phyloP scores from a whole-genome alignment of 2,329 filamentous ascomycete species.

The Talaromyces piceae region DNA sequence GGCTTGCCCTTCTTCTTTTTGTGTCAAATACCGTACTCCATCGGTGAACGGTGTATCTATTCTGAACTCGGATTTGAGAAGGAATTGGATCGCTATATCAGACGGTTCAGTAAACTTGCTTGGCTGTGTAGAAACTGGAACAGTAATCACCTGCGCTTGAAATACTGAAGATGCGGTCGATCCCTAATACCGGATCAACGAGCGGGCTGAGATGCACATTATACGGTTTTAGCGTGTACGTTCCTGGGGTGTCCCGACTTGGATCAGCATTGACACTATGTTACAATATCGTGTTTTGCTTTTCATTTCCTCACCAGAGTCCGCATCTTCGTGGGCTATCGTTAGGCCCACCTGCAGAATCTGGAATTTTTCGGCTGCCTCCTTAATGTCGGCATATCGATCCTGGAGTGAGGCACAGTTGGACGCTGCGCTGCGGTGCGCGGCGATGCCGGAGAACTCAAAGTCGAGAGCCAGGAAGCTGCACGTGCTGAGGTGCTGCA shows the following conservation, averaged over 20 bases:
- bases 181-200: constrained; percentile 43
- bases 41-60: constrained; percentile 48
- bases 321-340: constrained; percentile 50
- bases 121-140: too few relatives aligned
- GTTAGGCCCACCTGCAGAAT: constrained; percentile 62
- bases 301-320: constrained; percentile 44
- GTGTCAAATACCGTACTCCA: constrained; percentile 55
- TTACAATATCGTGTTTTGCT: too few relatives aligned
- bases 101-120: too few relatives aligned
- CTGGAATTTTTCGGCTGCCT: constrained; percentile 55
- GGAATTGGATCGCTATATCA: constrained; percentile 56
- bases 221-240: constrained; percentile 55
- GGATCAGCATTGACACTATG: constrained; percentile 6
- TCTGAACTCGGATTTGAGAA: constrained; percentile 52
- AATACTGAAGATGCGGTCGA: constrained; percentile 54
- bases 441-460: constrained; percentile 58
- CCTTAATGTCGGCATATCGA: constrained; percentile 54
- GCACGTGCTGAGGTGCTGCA: constrained; percentile 51
- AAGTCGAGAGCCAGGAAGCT: constrained; percentile 59
- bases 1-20: constrained; percentile 46
- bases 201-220: constrained; percentile 58
- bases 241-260: constrained; percentile 21
- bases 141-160: constrained; percentile 46
- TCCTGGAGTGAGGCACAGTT: constrained; percentile 48
- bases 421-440: constrained; percentile 30